Percentiles rank a stretch among this genome's conserved stretches.
phyloP scores from a whole-genome alignment of 306 rosid species.

The Pueraria montana region DNA sequence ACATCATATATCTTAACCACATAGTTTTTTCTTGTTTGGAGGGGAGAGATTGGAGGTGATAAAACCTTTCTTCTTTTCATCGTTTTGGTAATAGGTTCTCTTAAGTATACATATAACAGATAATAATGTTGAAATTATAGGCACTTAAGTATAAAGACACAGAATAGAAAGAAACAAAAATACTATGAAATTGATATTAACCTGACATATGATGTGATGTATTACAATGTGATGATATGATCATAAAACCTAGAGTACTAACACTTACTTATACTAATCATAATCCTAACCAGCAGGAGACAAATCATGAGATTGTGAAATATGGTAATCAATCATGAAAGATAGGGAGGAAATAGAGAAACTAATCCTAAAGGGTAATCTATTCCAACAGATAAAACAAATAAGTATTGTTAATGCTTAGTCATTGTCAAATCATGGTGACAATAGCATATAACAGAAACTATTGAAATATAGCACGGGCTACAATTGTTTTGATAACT shows the following conservation, averaged over 20 bases:
- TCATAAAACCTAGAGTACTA: background rate
- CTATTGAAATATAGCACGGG: background rate
- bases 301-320: background rate
- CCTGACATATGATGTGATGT: background rate
- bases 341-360: background rate
- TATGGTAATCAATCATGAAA: background rate
- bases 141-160: background rate
- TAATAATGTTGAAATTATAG: background rate
- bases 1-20: background rate
- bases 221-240: background rate
- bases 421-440: constrained; percentile 22
- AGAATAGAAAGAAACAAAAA: background rate
- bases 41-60: constrained; percentile 10
- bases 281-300: background rate
- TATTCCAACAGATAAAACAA: constrained; percentile 6
- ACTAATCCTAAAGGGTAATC: background rate
- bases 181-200: background rate
- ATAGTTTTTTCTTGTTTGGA: constrained; percentile 10
- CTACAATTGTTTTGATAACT: background rate
- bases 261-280: background rate
- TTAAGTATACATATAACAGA: background rate
- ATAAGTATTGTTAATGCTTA: background rate
- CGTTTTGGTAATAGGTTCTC: background rate
- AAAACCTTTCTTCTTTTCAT: constrained; percentile 20
- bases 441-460: constrained; percentile 13